These are phyloP conservation scores for Yamadazyma blattariae DNA, from an alignment of 1,139 yeast genomes.

Conservation along the genomic window DNA sequence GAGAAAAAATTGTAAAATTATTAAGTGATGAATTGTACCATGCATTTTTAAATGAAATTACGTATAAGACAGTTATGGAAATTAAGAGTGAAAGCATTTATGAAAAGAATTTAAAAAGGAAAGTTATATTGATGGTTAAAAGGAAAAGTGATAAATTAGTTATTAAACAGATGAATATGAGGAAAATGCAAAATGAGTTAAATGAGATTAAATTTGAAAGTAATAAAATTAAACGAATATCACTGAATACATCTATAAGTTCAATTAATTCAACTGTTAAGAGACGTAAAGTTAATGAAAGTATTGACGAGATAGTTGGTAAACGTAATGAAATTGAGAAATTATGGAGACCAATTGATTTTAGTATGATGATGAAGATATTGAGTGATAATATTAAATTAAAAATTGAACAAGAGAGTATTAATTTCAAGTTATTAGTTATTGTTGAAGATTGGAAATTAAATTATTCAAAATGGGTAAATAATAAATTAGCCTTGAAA, in stretches of 20 bases:
- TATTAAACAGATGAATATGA: conserved; percentile 20
- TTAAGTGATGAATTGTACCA: conserved; percentile 49
- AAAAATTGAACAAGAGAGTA: conserved; percentile 11
- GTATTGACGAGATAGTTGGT: conserved; percentile 20
- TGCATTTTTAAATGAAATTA: conserved; percentile 60
- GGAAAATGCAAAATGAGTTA: conserved; percentile 43
- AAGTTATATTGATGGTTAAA: conserved; percentile 22
- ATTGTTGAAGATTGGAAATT: conserved; percentile 45
- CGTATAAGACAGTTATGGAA: conserved; percentile 41
- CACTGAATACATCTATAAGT: conserved; percentile 16
- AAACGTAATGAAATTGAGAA: conserved; percentile 32
- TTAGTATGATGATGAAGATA: conserved; percentile 21
- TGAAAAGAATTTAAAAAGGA: conserved; percentile 21
- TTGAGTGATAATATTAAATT: conserved; percentile 18
- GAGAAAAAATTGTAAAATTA: conserved; percentile 28
- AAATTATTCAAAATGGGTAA: conserved; percentile 46
- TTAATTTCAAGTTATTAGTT: conserved; percentile 25
- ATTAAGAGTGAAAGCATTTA: conserved; percentile 37
- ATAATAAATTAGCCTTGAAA: conserved; percentile 34
- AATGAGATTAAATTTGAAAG: conserved; percentile 30
- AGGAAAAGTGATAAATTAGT: conserved; percentile 23
- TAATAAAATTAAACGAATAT: conserved; percentile 19
- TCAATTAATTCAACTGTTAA: conserved; percentile 13
- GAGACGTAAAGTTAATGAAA: conserved; percentile 16
- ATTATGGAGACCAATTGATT: conserved; percentile 43